Evolutionary conservation across 495 filamentous ascomycete genomes (phyloP), one percentile per base, ranked within the genome.

Genomic region (Usnea hakonensis): DNA sequence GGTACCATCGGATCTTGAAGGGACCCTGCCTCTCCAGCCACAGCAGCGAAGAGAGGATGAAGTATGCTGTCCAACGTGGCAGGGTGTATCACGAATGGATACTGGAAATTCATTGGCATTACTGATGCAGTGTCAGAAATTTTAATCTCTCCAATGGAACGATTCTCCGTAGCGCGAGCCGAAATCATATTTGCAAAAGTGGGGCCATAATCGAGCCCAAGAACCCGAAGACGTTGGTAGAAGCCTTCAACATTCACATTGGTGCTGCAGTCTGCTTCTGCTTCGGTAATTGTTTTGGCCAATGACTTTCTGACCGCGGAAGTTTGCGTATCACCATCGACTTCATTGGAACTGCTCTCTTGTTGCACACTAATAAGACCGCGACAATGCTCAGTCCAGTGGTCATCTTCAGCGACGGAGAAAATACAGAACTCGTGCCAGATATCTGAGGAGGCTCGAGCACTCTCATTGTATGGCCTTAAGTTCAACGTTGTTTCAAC

Each of bases 1-100:
- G 75, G 75, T 11, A 76, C 57, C 5, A 62, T n/a, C 4, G 74
- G 68, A 6, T 66, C 64, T 3, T 64, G n/a, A n/a, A n/a, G n/a
- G n/a, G n/a, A n/a, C n/a, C n/a, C n/a, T n/a, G n/a, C n/a, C n/a
- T n/a, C n/a, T n/a, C n/a, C n/a, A n/a, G n/a, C n/a, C n/a, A n/a
- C n/a, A n/a, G n/a, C n/a, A n/a, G n/a, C n/a, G n/a, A n/a, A n/a
- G n/a, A n/a, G n/a, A 3, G 23, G 16, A 32, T 44, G 41, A 9
- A 44, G 11, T 8, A 21, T 8, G 41, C 41, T 44, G n/a, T 44
- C 41, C 5, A 44, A 10, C 3, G n/a, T 44, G 21, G 41, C 5
- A 43, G 3, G 11, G 23, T 44, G 41, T 21, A 43, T n/a, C 16
- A 43, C n/a, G 3, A 8, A 23, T n/a, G n/a, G n/a, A n/a, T n/a